Base-by-base conservation (phyloP, 2,329 filamentous ascomycete species). In the Setomelanomma holmii region DNA sequence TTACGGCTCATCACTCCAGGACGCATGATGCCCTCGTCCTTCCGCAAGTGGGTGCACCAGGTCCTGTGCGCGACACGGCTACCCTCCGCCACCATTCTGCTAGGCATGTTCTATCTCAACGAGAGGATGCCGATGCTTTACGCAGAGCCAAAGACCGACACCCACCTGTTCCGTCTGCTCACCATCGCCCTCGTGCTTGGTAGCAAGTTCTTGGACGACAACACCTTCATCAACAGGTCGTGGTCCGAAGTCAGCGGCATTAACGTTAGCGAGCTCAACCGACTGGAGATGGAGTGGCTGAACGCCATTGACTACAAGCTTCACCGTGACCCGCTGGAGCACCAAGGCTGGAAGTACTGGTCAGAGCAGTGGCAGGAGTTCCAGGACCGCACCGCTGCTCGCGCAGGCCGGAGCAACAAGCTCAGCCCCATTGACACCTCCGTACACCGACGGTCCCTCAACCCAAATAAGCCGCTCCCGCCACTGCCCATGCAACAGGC, bases 211-310 rank as follows among this genome's bases (percentile, higher is more conserved):
- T 81, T 96, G 61, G 93, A 97, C 69, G 93, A 96, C 81, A 96
- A 96, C 78, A 97, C 93, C 5, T 97, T 97, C 77, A 93, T 96
- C 82, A 97, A 96, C 78, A 89, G 91, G 49, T 96, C 93, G 1
- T 97, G 93, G 93, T 91, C 93, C 4, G 93, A 97, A 71, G 93
- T 97, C 45, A 96, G 91, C 76, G 91, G 90, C 56, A 96, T 97
- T 61, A 82, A 88, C 24, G 91, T 96, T 17, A 78, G 84, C 2
- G 91, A 96, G 69, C 82, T 97, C 63, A 96, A 96, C 78, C 81
- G 83, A 54, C 84, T 96, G 73, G 93, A 97, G 79, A 86, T 89
- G 66, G 89, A 96, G 65, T 97, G 93, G 93, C 83, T 97, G 35
- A 82, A 86, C 49, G 87, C 88, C 36, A 95, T 96, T 72, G 82